Evolutionary conservation across 2,329 filamentous ascomycete genomes (phyloP).

Genomic region (Ophiocordyceps camponoti-floridani): DNA sequence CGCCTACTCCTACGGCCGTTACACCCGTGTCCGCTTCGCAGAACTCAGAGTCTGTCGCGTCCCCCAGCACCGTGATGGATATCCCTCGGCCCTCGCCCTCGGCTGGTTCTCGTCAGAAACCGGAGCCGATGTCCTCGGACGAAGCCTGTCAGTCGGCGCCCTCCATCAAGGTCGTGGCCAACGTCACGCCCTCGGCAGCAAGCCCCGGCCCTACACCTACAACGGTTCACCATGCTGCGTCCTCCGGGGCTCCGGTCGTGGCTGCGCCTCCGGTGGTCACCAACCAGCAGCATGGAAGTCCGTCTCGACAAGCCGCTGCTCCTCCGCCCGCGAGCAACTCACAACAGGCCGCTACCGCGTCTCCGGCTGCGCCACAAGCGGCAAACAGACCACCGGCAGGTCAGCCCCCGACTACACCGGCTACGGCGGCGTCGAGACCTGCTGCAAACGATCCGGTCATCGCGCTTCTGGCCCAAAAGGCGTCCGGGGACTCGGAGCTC

Average conservation of each 20-base stretch:
- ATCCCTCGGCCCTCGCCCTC: slow-evolving; percentile 3
- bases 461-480: slow-evolving; percentile 57
- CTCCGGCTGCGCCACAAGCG: slow-evolving; percentile 5
- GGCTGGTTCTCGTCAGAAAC: slow-evolving; percentile 2
- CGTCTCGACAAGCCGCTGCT: slow-evolving; percentile 5
- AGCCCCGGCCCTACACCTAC: slow-evolving; percentile 1
- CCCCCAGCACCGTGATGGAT: slow-evolving; percentile 4
- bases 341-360: slow-evolving; percentile 5
- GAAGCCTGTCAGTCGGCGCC: not conserved
- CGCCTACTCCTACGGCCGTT: slow-evolving; percentile 8
- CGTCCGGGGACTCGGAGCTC: slow-evolving; percentile 53
- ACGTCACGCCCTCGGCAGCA: not conserved
- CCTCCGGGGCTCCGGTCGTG: slow-evolving; percentile 6
- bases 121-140: slow-evolving; percentile 1
- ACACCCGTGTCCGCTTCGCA: slow-evolving; percentile 6
- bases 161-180: slow-evolving; percentile 1
- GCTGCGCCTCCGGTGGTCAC: slow-evolving; percentile 5
- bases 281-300: slow-evolving; percentile 7
- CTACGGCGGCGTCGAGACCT: slow-evolving; percentile 7
- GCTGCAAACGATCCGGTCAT: slow-evolving; percentile 55
- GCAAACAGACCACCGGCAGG: not conserved
- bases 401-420: not conserved
- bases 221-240: slow-evolving; percentile 1
- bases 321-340: slow-evolving; percentile 4
- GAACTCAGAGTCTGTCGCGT: slow-evolving; percentile 4